phyloP scores from a whole-genome alignment of 371 early-diverging fungal species.

The Mortierella polycephala region DNA sequence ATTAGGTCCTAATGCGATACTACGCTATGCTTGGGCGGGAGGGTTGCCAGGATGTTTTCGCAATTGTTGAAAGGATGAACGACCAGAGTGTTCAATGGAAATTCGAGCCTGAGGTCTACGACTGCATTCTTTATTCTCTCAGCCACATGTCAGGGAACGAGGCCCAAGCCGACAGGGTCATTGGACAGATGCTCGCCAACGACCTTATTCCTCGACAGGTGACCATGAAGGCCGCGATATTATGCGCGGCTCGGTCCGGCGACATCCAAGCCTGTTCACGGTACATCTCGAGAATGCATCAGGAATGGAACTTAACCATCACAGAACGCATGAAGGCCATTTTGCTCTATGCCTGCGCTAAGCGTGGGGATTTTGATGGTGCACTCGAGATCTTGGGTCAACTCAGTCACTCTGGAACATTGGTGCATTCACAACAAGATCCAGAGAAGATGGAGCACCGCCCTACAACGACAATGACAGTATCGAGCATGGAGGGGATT shows the following conservation, averaged over 20 bases:
- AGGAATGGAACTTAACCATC: conserved; percentile 30
- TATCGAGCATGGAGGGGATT: conserved; percentile 5
- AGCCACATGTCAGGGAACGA: conserved; percentile 28
- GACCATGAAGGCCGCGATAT: conserved; percentile 42
- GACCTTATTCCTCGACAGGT: conserved; percentile 32
- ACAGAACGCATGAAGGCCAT: conserved; percentile 46
- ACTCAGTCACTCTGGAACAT: conserved; percentile 16
- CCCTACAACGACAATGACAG: background rate
- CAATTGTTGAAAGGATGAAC: conserved; percentile 20
- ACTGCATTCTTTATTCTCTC: conserved; percentile 26
- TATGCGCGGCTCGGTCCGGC: conserved; percentile 47
- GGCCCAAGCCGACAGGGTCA: conserved; percentile 11
- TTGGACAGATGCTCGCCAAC: conserved; percentile 35
- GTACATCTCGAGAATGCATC: conserved; percentile 42
- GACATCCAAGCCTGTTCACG: conserved; percentile 35
- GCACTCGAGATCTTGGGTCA: conserved; percentile 39
- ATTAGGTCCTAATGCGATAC: conserved; percentile 24
- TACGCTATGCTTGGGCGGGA: conserved; percentile 29
- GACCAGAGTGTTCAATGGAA: conserved; percentile 21
- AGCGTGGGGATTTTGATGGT: conserved; percentile 45
- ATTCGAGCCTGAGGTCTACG: conserved; percentile 29
- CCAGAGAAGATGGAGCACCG: background rate
- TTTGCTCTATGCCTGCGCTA: conserved; percentile 44
- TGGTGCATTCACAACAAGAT: conserved; percentile 7
- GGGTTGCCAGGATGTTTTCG: conserved; percentile 20